These are phyloP conservation scores for Glycine soja DNA, from an alignment of 306 rosid genomes.

Conservation along the genomic window DNA sequence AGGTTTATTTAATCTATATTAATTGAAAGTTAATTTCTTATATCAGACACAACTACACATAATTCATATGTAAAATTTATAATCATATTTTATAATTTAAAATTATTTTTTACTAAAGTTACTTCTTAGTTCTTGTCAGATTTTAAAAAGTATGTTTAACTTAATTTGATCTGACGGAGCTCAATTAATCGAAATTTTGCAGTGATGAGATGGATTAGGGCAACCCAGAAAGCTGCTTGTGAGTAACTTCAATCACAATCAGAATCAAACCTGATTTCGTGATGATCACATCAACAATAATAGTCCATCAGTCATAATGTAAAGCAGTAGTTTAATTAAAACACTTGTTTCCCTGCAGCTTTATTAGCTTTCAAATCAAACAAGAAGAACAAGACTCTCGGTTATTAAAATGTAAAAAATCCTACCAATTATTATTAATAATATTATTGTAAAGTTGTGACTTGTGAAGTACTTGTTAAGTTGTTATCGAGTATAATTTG, in stretches of 20 bases:
- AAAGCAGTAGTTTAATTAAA: neutral
- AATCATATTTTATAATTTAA: no score
- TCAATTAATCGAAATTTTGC: no score
- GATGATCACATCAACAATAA: conserved; percentile 13
- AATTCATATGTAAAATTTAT: no score
- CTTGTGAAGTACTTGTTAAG: no score
- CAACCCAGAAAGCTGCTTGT: conserved; percentile 25
- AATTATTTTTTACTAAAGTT: no score
- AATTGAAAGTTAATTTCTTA: no score
- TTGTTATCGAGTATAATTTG: neutral
- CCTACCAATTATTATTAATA: neutral
- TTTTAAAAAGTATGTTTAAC: no score
- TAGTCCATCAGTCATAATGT: conserved; percentile 28
- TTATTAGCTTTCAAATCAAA: neutral
- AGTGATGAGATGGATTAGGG: neutral
- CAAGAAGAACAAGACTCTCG: neutral
- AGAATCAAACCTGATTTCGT: conserved; percentile 14
- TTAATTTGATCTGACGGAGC: no score
- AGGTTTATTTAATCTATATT: no score
- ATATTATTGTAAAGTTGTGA: neutral
- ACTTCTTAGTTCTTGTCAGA: no score
- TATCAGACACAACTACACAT: no score
- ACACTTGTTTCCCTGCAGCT: neutral
- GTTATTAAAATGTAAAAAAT: neutral
- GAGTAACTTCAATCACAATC: conserved; percentile 34